Conservation (phyloP, 1,284 basidiomycete genomes). For the Sanghuangporus sanghuang region DNA sequence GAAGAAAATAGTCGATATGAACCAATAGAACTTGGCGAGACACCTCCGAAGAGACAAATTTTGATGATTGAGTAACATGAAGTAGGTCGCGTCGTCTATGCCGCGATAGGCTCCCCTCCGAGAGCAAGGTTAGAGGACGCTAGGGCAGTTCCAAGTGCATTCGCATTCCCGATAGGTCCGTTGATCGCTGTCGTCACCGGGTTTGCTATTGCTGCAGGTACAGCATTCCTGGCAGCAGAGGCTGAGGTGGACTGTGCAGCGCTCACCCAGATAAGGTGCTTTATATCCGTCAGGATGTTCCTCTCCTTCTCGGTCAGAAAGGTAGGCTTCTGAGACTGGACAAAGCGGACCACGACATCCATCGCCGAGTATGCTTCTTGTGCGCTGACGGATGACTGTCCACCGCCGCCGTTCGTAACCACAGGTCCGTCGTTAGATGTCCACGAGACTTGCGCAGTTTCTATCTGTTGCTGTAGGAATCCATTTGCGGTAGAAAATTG, state of each 20-base stretch:
- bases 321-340: conserved; percentile 5
- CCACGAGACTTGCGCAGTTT: neutral
- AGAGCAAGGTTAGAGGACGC: neutral
- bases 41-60: neutral
- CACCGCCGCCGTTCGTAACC: neutral
- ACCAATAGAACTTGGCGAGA: neutral
- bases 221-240: neutral
- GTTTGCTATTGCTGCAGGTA: neutral
- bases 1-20: neutral
- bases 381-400: neutral
- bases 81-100: neutral
- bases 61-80: neutral
- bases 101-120: neutral
- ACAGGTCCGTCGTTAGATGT: neutral
- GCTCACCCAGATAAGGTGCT: conserved; percentile 11
- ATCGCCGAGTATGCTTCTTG: conserved; percentile 9
- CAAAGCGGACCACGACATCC: conserved; percentile 5
- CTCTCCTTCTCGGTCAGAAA: conserved; percentile 9
- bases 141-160: neutral
- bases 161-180: neutral
- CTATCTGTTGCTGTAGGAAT: neutral
- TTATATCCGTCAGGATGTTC: conserved; percentile 11
- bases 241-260: neutral
- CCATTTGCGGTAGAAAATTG: neutral
- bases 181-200: neutral